Base-by-base conservation (phyloP, 345 rosid species). In the Pugionium dolabratum region DNA sequence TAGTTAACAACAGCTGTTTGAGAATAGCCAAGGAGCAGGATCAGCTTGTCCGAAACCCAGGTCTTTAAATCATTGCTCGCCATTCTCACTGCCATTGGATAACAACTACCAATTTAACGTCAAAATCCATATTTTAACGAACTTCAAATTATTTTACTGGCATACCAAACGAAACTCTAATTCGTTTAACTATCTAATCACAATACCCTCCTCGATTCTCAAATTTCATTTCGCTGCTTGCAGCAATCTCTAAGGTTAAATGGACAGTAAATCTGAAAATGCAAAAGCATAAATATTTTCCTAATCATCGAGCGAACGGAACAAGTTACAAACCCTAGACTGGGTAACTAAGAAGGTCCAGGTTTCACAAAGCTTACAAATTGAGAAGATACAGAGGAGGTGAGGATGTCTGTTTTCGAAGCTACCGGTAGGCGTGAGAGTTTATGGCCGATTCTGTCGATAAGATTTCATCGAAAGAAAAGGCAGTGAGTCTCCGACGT, bases 31-130 rank as follows among this genome's bases (percentile, higher is more conserved):
- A 90, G 79, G 9, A 94, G 56, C 9, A 83, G 70, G 70, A 90
- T 85, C 69, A 94, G 72, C 78, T 77, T 87, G 44, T 94, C 96
- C 1, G 99, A 94, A 5, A 94, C 86, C 96, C 95, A 94, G 2
- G 78, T 80, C 81, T 82, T 90, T 59, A 94, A 75, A 69, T 72
- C 64, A 60, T 62, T 73, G 50, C 76, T 77, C 46, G 69, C 90
- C 96, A 86, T 91, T 55, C 69, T 56, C 52, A 50, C 88, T 79
- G 73, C 64, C 70, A 44, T 29, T 25, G 0, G 8, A 73, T 8
- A 54, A 32, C 39, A 29, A 40, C 6, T 45, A 54, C 18, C 4
- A 54, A 34, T 33, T 25, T 28, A 4, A 51, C 28, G 48, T 56
- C 54, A 8, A 45, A 27, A 6, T 6, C 51, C 1, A 49, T 7